phyloP scores from a whole-genome alignment of 768 basidiomycete genomes.

The Mycena alexandri region DNA sequence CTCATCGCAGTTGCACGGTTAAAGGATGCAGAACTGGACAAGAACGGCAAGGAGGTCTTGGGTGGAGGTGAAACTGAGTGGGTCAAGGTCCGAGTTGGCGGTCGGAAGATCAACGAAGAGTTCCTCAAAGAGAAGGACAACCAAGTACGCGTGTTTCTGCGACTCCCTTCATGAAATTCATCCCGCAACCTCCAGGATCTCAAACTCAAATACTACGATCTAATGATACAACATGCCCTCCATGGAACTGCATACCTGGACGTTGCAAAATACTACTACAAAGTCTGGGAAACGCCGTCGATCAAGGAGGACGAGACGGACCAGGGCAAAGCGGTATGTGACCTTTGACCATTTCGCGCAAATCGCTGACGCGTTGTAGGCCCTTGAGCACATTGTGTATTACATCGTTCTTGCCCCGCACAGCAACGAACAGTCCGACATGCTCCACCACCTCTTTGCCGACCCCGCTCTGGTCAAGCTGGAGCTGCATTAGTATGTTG shows the following conservation, averaged over 20 bases:
- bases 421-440: slow-evolving; percentile 97
- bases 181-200: slow-evolving; percentile 71
- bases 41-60: slow-evolving; percentile 71
- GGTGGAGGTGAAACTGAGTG: slow-evolving; percentile 90
- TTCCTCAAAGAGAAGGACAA: slow-evolving; percentile 92
- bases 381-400: slow-evolving; percentile 94
- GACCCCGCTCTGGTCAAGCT: slow-evolving; percentile 86
- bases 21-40: slow-evolving; percentile 78
- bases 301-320: slow-evolving; percentile 85
- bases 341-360: slow-evolving; percentile 18
- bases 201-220: slow-evolving; percentile 94
- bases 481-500: slow-evolving; percentile 83
- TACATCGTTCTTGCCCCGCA: slow-evolving; percentile 95
- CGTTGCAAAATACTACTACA: slow-evolving; percentile 94
- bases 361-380: slow-evolving; percentile 58
- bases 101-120: slow-evolving; percentile 93
- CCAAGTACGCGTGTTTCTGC: slow-evolving; percentile 66
- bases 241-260: slow-evolving; percentile 90
- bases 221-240: slow-evolving; percentile 96
- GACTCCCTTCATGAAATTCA: neutral
- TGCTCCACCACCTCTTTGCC: slow-evolving; percentile 88
- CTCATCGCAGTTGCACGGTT: slow-evolving; percentile 80
- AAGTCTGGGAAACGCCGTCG: slow-evolving; percentile 97
- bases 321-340: slow-evolving; percentile 75
- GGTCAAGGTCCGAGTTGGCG: slow-evolving; percentile 92